Evolutionary conservation across 371 early-diverging fungal genomes (phyloP), one percentile per base, ranked within the genome.

Genomic region (Gilbertella persicaria): DNA sequence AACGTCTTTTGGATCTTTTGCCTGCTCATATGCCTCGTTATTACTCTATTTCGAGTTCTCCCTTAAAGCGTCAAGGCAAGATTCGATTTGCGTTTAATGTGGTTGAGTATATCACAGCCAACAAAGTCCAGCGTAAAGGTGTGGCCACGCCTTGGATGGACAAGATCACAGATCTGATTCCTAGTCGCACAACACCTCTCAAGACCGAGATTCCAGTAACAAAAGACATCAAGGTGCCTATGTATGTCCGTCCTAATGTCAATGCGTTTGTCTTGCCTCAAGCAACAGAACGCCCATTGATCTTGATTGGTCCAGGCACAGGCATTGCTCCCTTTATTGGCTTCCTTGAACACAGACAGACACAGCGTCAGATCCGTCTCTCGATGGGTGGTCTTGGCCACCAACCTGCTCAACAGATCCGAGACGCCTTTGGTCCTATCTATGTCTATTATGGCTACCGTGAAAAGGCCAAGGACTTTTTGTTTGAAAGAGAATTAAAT

Each of bases 271-370:
- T 64, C 10, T 69, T 90, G 37, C 91, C 91, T 28, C 37, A 46
- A 16, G 71, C 78, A 23, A 61, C 70, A 14, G 50, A 62, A 3
- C 73, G 68, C 14, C 90, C 90, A 0, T 64, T 93, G 19, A 50
- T 95, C 2, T 64, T 95, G 69, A 79, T 96, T 21, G 88, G 92
- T 1, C 88, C 93, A 4, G 96, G 96, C 46, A 94, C 96, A 5
- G 96, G 96, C 24, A 79, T 96, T 43, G 90, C 96, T 5, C 95
- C 96, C 10, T 91, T 94, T 45, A 69, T 92, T 29, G 89, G 91
- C 1, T 95, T 95, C 61, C 63, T 92, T 25, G 69, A 87, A 48
- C 89, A 92, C 50, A 71, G 80, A 23, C 77, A 73, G 25, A 50
- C 56, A 8, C 79, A 81, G 42, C 69, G 69, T 19, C 41, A 55